Base-by-base conservation (phyloP, 768 basidiomycete genomes). In the Butyriboletus loyo region DNA sequence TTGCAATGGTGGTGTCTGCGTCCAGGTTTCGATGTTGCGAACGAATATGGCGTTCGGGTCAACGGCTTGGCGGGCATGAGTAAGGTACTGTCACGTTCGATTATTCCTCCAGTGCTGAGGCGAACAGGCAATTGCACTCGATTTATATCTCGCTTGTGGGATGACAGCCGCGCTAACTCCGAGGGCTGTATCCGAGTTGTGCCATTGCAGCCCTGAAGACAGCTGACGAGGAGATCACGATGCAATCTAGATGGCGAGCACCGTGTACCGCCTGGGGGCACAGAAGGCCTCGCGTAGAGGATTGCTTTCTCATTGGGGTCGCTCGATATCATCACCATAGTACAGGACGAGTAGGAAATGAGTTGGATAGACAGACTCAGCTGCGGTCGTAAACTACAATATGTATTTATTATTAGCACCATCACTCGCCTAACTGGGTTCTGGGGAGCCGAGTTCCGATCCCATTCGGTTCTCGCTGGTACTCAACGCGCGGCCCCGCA, bases 21-120 rank as follows among this genome's bases (percentile, higher is more conserved):
- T 85, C 25, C 59, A 41, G 70, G 77, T 39, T 78, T 85, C 5
- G 79, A 85, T 35, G 71, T 77, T 2, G 83, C 89, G 24, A 78
- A 79, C 40, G 78, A 86, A 45, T 82, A 89, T 41, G 75, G 77
- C 6, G 66, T 71, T 17, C 90, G 83, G 81, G 83, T 91, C 5
- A 92, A 93, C 63, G 72, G 81, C 37, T 64, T 89, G 31, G 86
- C 90, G 17, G 86, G 76, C 5, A 57, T 89, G 32, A 82, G 85
- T 89, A 81, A 53, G 83, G 92, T 90, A 56, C 64, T n/a, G n/a
- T n/a, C n/a, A n/a, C n/a, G 82, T 69, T 19, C 31, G 25, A 36
- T 28, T 8, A 1, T 42, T 22, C 9, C 73, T 85, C 38, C 89
- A 92, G 65, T 93, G 94, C 71, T 93, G 92, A 86, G 84, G 85